Evolutionary conservation across 345 rosid genomes (phyloP).

Genomic region (Orychophragmus violaceus): DNA sequence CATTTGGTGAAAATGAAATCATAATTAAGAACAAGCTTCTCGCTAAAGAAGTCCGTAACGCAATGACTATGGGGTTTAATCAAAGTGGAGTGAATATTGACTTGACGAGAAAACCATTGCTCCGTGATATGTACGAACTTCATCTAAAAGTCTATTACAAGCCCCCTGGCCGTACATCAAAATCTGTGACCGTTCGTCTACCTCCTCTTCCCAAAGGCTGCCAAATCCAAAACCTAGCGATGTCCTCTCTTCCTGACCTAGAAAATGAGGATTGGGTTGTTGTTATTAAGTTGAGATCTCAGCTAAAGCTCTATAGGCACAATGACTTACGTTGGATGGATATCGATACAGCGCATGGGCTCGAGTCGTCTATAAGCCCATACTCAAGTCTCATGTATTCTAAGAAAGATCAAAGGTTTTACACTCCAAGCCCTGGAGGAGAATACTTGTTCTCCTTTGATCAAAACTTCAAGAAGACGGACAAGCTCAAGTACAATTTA

Average conservation of each 20-base stretch:
- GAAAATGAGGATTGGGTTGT: not conserved
- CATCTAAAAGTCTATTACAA: too few species aligned
- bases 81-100: too few species aligned
- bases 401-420: not conserved
- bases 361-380: not conserved
- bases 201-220: not conserved
- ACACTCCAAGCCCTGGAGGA: not conserved
- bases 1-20: not conserved
- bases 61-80: not conserved
- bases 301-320: not conserved
- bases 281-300: not conserved
- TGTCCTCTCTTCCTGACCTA: not conserved
- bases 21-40: not conserved
- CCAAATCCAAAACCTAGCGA: not conserved
- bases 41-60: not conserved
- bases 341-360: too few species aligned
- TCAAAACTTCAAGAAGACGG: too few species aligned
- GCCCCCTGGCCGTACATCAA: too few species aligned
- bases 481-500: too few species aligned
- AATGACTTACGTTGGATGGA: not conserved
- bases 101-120: too few species aligned
- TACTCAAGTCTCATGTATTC: not conserved
- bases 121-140: too few species aligned
- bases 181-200: not conserved
- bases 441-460: not conserved